Conservation (phyloP, 768 basidiomycete species). For the Mycena metata region DNA sequence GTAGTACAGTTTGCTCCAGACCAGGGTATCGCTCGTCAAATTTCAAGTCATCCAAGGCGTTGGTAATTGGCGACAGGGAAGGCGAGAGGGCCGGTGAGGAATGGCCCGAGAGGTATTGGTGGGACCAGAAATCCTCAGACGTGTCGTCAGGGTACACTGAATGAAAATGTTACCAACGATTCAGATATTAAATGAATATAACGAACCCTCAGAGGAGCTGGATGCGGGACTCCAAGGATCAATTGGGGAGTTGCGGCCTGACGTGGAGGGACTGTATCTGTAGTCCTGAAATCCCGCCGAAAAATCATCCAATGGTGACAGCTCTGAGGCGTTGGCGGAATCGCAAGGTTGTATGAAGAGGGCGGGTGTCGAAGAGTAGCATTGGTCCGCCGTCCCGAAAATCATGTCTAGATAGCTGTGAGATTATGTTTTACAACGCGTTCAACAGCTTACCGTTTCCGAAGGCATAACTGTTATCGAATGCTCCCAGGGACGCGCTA, state of each 20-base stretch:
- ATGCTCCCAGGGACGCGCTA: too few relatives aligned
- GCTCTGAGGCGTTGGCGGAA: constrained; percentile 23
- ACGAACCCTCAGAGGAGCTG: constrained; percentile 25
- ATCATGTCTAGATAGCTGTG: constrained; percentile 1
- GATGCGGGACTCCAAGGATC: constrained; percentile 35
- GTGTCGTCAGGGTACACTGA: constrained; percentile 35
- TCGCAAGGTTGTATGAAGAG: constrained; percentile 32
- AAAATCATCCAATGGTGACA: constrained; percentile 26
- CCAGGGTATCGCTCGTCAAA: constrained; percentile 28
- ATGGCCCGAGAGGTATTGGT: constrained; percentile 19
- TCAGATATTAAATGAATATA: neutral
- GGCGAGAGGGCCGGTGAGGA: constrained; percentile 32
- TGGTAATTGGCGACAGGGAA: constrained; percentile 34
- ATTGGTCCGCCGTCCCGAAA: neutral
- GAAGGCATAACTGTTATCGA: too few relatives aligned
- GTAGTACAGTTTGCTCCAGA: constrained; percentile 23
- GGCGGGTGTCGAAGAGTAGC: constrained; percentile 16
- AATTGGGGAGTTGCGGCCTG: constrained; percentile 37
- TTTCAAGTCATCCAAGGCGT: constrained; percentile 25
- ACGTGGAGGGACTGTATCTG: constrained; percentile 32
- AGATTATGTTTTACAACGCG: neutral
- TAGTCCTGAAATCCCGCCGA: constrained; percentile 19
- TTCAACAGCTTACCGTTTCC: too few relatives aligned
- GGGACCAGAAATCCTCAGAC: constrained; percentile 24
- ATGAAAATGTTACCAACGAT: neutral